Conservation (phyloP, 73 alveolate genomes). For the Diophrys sp. region DNA sequence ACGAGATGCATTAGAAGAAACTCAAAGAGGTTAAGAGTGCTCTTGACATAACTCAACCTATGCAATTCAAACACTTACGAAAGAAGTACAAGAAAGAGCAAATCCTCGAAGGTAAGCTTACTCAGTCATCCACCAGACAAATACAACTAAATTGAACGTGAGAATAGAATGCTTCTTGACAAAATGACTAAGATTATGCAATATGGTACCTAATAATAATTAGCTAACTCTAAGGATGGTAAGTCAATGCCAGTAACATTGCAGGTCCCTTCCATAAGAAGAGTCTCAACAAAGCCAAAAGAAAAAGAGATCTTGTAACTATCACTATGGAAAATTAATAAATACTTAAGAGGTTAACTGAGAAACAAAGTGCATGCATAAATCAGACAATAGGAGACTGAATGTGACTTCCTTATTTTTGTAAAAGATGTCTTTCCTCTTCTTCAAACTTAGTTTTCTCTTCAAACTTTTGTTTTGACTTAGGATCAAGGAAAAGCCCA, state of each 20-base stretch:
- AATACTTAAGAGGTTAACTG: constrained; percentile 48
- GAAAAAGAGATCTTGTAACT: constrained; percentile 49
- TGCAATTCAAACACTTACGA: neutral
- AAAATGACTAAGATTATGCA: constrained; percentile 63
- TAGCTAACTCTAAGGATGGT: constrained; percentile 2
- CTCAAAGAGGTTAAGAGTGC: constrained; percentile 21
- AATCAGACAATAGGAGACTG: too few species aligned
- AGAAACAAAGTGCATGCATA: too few species aligned
- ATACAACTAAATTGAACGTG: constrained; percentile 68
- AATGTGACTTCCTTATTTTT: too few species aligned
- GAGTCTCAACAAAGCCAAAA: constrained; percentile 48
- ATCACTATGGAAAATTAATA: constrained; percentile 60
- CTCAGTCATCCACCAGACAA: constrained; percentile 45
- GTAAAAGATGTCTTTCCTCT: too few species aligned
- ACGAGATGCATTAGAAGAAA: constrained; percentile 43
- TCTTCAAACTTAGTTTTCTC: too few species aligned
- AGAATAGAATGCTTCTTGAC: constrained; percentile 58
- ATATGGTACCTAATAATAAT: neutral
- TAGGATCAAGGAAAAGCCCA: neutral
- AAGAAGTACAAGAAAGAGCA: constrained; percentile 16
- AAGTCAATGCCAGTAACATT: neutral
- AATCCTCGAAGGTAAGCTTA: constrained; percentile 5
- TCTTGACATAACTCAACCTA: constrained; percentile 4
- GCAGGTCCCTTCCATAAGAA: constrained; percentile 5
- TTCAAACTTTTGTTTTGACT: too few species aligned